Percentiles rank a stretch among this genome's conserved stretches.
phyloP scores from a whole-genome alignment of 257 asterid species.

The Lantana camara region DNA sequence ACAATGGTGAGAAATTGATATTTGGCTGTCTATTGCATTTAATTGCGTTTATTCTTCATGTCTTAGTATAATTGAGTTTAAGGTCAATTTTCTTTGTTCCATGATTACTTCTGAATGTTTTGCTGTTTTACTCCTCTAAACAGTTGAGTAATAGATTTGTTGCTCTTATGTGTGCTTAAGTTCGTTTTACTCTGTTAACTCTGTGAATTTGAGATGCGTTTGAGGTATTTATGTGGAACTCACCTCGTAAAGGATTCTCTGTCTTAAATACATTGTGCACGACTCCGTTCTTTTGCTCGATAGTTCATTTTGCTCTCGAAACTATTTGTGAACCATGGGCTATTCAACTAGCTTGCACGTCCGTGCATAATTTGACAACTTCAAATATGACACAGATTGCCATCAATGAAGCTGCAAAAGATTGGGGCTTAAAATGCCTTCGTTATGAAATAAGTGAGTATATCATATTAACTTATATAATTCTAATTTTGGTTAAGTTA shows the following conservation, averaged over 20 bases:
- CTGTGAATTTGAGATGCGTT: not conserved
- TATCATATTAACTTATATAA: not conserved
- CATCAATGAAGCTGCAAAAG: slow-evolving; percentile 76
- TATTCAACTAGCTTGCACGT: slow-evolving; percentile 5
- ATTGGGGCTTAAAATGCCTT: slow-evolving; percentile 77
- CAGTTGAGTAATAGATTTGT: not conserved
- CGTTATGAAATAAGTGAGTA: slow-evolving; percentile 80
- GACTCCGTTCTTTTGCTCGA: not conserved
- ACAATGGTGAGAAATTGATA: slow-evolving; percentile 68
- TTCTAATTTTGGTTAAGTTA: slow-evolving; percentile 10
- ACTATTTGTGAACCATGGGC: not conserved
- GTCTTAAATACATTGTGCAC: not conserved
- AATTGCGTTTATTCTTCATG: not conserved
- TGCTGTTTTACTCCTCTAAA: not conserved
- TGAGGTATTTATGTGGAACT: not conserved
- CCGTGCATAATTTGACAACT: slow-evolving; percentile 16
- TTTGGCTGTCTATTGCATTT: slow-evolving; percentile 25
- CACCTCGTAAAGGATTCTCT: not conserved
- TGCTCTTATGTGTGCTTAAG: not conserved
- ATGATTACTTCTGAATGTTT: no score
- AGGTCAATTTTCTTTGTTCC: not conserved
- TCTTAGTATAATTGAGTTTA: not conserved
- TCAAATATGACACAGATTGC: slow-evolving; percentile 45
- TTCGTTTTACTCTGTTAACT: not conserved
- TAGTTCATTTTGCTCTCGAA: slow-evolving; percentile 9